phyloP scores from a whole-genome alignment of 202 grass and related monocot genomes.

The Digitaria exilis region DNA sequence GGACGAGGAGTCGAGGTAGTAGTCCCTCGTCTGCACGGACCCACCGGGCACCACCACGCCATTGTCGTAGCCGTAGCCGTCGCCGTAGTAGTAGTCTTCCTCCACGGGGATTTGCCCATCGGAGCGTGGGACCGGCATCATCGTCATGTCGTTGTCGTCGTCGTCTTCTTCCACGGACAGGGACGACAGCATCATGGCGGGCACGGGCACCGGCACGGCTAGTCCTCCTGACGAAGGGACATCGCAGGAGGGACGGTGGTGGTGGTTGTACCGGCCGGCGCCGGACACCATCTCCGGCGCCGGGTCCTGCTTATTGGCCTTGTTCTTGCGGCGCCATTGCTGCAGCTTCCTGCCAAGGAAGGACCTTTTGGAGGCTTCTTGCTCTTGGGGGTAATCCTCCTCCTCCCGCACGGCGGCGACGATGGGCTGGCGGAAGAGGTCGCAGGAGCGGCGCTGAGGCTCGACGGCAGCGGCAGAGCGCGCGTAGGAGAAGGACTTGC shows the following conservation, averaged over 20 bases:
- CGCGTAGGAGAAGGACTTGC: constrained; percentile 85
- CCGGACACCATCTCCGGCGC: background rate
- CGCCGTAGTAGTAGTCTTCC: constrained; percentile 40
- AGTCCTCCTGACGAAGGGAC: background rate
- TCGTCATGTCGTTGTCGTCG: too few species aligned
- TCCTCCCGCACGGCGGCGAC: constrained; percentile 7
- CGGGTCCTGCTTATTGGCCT: constrained; percentile 28
- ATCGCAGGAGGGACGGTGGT: constrained; percentile 42
- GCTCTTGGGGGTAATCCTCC: constrained; percentile 40
- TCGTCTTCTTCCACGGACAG: constrained; percentile 48
- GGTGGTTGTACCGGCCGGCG: too few species aligned
- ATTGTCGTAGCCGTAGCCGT: background rate
- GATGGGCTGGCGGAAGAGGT: constrained; percentile 47
- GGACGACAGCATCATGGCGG: constrained; percentile 45
- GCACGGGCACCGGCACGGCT: background rate
- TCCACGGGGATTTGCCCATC: constrained; percentile 80
- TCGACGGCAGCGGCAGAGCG: constrained; percentile 37
- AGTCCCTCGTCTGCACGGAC: constrained; percentile 77
- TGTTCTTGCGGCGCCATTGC: constrained; percentile 76
- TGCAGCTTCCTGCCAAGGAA: constrained; percentile 74
- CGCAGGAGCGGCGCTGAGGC: constrained; percentile 74
- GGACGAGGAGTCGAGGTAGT: constrained; percentile 87
- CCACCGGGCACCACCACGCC: constrained; percentile 42
- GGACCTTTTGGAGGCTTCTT: constrained; percentile 29
- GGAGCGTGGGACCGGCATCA: constrained; percentile 41